Base-by-base conservation (phyloP, 2,329 filamentous ascomycete species). In the Delphinella strobiligena region DNA sequence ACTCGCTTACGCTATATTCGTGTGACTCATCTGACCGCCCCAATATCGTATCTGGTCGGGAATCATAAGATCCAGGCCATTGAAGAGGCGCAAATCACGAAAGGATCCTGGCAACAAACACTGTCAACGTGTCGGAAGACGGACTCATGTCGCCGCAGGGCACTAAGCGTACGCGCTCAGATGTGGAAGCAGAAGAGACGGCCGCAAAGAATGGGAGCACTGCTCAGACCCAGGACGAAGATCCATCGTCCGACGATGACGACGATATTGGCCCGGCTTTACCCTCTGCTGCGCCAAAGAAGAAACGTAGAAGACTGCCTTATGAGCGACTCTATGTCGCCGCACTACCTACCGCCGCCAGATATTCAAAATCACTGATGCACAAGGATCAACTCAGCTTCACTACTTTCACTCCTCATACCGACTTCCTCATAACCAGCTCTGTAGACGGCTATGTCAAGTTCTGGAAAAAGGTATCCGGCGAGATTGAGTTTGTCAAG, bases 281-380 rank as follows among this genome's bases (percentile, higher is more conserved):
- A 19, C 89, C 91, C 32, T 82, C 86, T 2, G 74, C 79, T 36
- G 79, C 73, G 15, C 77, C 80, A 2, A 89, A 89, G 68, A 93
- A 93, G 72, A 95, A 94, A 66, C 80, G 84, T 47, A 76, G 88
- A 52, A 84, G 84, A 51, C 77, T 98, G 2, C 86, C 85, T 2
- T 89, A 95, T 66, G 89, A 96, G 64, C 94, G 91, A 60, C 78
- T 96, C 53, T 96, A 95, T 62, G 69, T 96, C 47, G 84, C 85
- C 43, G 89, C 91, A 30, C 73, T 98, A 29, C 91, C 91, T 4
- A 75, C 75, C 37, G 83, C 85, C 15, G 54, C 71, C 29, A 81
- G 85, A 34, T 98, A 98, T 64, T 93, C 83, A 43, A 93, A 88
- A 56, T 96, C 91, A 34, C 70, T 98, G 54, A 98, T 98, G 93